Percentiles rank a stretch among this genome's conserved stretches.
phyloP scores from a whole-genome alignment of 2,329 filamentous ascomycete genomes.

The Metarhizium rileyi region DNA sequence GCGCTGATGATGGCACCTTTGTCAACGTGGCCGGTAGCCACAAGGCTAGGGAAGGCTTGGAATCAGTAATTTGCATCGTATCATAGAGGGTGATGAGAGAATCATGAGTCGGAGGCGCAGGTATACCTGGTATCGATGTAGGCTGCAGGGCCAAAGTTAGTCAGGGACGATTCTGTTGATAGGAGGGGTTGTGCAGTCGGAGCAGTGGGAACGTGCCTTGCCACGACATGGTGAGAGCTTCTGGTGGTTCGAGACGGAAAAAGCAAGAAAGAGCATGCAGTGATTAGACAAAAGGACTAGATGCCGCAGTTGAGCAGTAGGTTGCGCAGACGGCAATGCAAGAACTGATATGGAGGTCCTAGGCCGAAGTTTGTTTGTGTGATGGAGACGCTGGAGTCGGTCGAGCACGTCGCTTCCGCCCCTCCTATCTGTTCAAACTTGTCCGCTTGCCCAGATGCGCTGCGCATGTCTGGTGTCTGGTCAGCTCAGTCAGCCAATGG shows the following conservation, averaged over 20 bases:
- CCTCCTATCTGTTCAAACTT: conserved; percentile 1
- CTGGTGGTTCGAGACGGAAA: conserved; percentile 3
- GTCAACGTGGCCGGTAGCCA: conserved; percentile 70
- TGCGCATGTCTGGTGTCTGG: background rate
- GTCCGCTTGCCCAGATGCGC: background rate
- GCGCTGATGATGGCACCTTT: conserved; percentile 76
- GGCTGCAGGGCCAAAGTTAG: conserved; percentile 25
- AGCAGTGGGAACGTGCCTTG: conserved; percentile 46
- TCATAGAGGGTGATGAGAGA: background rate
- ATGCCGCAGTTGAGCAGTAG: background rate
- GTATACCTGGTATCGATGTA: conserved; percentile 43
- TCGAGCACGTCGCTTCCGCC: background rate
- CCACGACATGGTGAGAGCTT: conserved; percentile 54
- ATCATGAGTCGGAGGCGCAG: background rate
- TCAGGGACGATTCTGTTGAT: conserved; percentile 1
- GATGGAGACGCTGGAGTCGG: conserved; percentile 2
- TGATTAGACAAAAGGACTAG: conserved; percentile 2
- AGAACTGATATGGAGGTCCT: background rate
- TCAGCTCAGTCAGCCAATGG: conserved; percentile 1
- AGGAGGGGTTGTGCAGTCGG: conserved; percentile 17
- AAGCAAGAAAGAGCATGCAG: background rate
- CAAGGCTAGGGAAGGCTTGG: conserved; percentile 49
- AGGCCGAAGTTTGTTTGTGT: conserved; percentile 3
- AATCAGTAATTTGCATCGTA: conserved; percentile 11
- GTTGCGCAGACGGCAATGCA: background rate